Base-by-base conservation (phyloP, 148 eudicot genomes). In the Diospyros lotus region DNA sequence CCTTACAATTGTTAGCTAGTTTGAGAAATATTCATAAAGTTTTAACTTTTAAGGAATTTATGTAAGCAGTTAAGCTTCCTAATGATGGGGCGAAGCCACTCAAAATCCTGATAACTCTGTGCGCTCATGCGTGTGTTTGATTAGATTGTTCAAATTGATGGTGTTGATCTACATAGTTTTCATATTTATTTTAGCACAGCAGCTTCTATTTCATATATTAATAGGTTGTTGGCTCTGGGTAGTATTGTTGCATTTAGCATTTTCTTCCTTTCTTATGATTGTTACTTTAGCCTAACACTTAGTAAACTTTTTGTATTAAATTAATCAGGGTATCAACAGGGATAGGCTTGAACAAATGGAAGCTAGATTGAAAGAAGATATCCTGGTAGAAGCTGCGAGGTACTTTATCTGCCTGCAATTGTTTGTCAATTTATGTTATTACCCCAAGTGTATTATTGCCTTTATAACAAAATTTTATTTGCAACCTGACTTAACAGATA, bases 261-360 rank as follows among this genome's bases (percentile, higher is more conserved):
- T 44, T 41, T 43, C 58, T 64, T 64, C 70, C 62, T 60, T 70
- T 58, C 8, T 78, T 43, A 12, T 1, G 9, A 69, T 75, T 43
- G 75, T 64, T 50, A 60, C 66, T 77, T 82, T 69, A 75, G 68
- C 76, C 69, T 71, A 60, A 55, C 69, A 48, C 52, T 78, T 72
- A 58, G 71, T 76, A 75, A 43, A 10, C n/a, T 73, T 68, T 66
- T 77, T 59, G 46, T 73, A 78, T 79, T 74, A 77, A 84, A 85
- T 28, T 28, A 28, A 28, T 77, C 85, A 94, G 98, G 98, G 98
- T 59, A 94, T 94, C 82, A 94, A 92, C 84, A 90, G 98, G 88
- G 85, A 80, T 65, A 90, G 98, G 85, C 93, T 94, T 45, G 98
- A 94, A 81, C 93, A 90, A 79, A 94, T 94, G 98, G 98, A 94